These are phyloP conservation scores for Rhizopogon sp. DNA, from an alignment of 768 basidiomycete genomes.

Conservation along the genomic window DNA sequence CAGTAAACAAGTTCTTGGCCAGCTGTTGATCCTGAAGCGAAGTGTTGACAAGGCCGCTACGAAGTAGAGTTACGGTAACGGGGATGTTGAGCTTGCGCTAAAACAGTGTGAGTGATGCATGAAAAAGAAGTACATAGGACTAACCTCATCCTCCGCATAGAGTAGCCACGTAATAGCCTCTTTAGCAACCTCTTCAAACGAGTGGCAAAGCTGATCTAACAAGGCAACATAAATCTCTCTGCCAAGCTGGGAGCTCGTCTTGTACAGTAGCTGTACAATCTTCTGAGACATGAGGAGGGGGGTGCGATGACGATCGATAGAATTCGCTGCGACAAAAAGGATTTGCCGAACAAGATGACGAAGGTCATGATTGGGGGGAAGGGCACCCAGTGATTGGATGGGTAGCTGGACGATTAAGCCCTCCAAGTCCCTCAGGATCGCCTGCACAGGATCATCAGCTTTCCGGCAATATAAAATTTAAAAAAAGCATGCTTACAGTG, in stretches of 20 bases:
- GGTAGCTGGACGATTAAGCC: slow-evolving; percentile 74
- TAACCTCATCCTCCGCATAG: slow-evolving; percentile 93
- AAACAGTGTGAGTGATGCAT: slow-evolving; percentile 4
- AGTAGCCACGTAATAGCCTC: slow-evolving; percentile 96
- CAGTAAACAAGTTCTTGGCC: slow-evolving; percentile 76
- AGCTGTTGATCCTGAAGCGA: slow-evolving; percentile 85
- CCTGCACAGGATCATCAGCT: slow-evolving; percentile 6
- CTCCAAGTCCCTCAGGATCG: slow-evolving; percentile 61
- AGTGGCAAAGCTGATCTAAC: slow-evolving; percentile 82
- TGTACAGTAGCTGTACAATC: slow-evolving; percentile 92
- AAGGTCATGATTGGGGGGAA: slow-evolving; percentile 84
- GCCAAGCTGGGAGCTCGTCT: slow-evolving; percentile 78
- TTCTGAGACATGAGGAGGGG: slow-evolving; percentile 94
- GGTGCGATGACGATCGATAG: slow-evolving; percentile 76
- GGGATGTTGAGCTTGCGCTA: slow-evolving; percentile 96
- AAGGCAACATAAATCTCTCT: slow-evolving; percentile 91
- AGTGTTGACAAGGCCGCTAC: slow-evolving; percentile 74
- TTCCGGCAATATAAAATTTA: slow-evolving; percentile 24
- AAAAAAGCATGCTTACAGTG: slow-evolving; percentile 39
- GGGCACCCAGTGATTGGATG: slow-evolving; percentile 56
- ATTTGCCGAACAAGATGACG: slow-evolving; percentile 82
- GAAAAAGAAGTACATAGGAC: slow-evolving; percentile 16
- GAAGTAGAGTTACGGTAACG: slow-evolving; percentile 85
- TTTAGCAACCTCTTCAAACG: slow-evolving; percentile 89
- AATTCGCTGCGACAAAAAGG: slow-evolving; percentile 73